Percentiles rank a stretch among this genome's conserved stretches.
Evolutionary conservation across 495 filamentous ascomycete genomes (phyloP).

Genomic region (Tuber borchii): DNA sequence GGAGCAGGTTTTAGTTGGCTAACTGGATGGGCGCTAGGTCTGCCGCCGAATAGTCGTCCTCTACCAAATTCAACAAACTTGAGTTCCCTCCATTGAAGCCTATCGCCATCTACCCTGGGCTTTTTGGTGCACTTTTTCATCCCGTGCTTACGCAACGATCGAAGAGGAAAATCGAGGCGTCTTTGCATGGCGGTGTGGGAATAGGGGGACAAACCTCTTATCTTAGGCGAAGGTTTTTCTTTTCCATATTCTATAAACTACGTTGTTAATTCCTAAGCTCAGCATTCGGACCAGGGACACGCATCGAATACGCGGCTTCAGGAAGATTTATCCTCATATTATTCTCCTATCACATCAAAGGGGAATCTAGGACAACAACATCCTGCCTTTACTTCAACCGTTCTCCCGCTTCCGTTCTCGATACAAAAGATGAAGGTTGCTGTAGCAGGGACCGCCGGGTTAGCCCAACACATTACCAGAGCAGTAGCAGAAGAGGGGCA

Average conservation of each 20-base stretch:
- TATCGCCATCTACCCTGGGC: not conserved
- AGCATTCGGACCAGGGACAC: not conserved
- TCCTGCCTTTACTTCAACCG: not conserved
- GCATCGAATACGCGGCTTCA: not conserved
- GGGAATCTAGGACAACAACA: not conserved
- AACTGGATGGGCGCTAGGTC: not conserved
- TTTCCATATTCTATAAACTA: not conserved
- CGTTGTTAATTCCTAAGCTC: not conserved
- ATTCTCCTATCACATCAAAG: not conserved
- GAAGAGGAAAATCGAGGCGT: not conserved
- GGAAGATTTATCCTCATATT: not conserved
- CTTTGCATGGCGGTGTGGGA: not conserved
- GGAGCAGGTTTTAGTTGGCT: not conserved
- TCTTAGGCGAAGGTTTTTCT: not conserved
- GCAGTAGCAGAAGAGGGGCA: conserved; percentile 56
- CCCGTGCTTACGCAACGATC: not conserved
- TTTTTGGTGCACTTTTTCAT: conserved; percentile 1
- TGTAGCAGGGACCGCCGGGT: conserved; percentile 63
- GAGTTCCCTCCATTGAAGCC: not conserved
- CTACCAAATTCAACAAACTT: not conserved
- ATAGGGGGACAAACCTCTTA: not conserved
- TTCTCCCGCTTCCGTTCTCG: not conserved
- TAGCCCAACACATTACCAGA: conserved; percentile 59
- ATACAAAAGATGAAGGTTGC: conserved; percentile 61
- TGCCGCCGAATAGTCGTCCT: not conserved